Evolutionary conservation across 2,329 filamentous ascomycete genomes (phyloP), one percentile per base, ranked within the genome.

Genomic region (Colletotrichum sp.): DNA sequence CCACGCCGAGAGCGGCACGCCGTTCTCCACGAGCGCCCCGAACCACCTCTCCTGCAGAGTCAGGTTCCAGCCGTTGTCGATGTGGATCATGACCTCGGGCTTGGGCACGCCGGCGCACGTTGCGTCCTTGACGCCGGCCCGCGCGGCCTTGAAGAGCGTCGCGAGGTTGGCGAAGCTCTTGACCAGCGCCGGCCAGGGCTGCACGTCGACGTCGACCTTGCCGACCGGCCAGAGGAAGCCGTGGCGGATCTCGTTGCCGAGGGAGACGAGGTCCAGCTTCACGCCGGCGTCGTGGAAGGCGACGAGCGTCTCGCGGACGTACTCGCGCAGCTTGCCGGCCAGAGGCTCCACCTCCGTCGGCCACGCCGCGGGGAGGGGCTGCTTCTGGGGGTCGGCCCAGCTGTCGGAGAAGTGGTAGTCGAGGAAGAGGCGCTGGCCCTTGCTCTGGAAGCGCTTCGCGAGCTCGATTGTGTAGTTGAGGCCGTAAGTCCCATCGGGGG

Each of bases 201-300:
- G 74, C 32, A 83, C 78, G 71, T 85, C 82, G 13, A 86, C 82
- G 64, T 82, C 77, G 34, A 81, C 79, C 34, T 80, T 70, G 32
- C 82, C 83, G 1, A 80, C 71, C 4, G 83, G 83, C 80, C 81
- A 85, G 60, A 85, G 78, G 68, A 83, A 78, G 21, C 83, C 83
- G 60, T 80, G 78, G 16, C 81, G 74, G 77, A 85, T 83, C 78
- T 85, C 83, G 67, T 85, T 84, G 34, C 83, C 83, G 21, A 85
- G 80, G 7, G 79, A 85, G 5, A 88, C 85, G 32, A 87, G 82
- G 34, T 79, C 80, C 24, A 86, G 80, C 24, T 82, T 77, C 55
- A 88, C 84, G 10, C 82, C 81, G 60, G 83, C 83, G 13, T 79
- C 77, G 52, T 83, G 79, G 79, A 87, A 88, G 2, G 84, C 81